A percentile compares a stretch with the other conserved stretches of the same genome.
Conservation (phyloP, 192 early-diverging fungal species). For the Linnemannia schmuckeri region DNA sequence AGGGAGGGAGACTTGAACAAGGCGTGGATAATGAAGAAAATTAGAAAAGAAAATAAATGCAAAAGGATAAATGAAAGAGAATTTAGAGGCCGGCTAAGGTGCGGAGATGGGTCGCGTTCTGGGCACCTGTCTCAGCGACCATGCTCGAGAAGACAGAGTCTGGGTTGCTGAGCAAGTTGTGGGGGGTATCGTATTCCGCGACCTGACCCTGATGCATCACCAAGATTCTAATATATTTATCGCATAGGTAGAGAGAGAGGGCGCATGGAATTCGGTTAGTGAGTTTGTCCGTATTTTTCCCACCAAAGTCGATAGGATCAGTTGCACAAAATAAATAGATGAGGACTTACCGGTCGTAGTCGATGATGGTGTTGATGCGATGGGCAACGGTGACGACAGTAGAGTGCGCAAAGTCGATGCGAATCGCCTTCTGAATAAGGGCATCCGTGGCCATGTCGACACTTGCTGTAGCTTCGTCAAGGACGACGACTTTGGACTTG, state of each 20-base stretch:
- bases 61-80: neutral
- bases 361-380: constrained; percentile 77
- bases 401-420: constrained; percentile 70
- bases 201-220: constrained; percentile 81
- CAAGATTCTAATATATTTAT: constrained; percentile 43
- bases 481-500: constrained; percentile 79
- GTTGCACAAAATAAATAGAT: neutral
- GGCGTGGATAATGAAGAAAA: neutral
- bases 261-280: neutral
- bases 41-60: neutral
- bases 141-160: constrained; percentile 81
- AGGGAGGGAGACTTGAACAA: neutral
- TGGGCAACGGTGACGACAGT: constrained; percentile 84
- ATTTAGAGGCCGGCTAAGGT: constrained; percentile 33
- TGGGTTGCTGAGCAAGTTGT: constrained; percentile 69
- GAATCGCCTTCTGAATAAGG: constrained; percentile 78
- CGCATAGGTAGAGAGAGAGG: neutral
- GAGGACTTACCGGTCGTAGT: constrained; percentile 51
- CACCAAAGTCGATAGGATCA: neutral
- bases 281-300: neutral
- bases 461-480: constrained; percentile 91
- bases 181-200: constrained; percentile 85
- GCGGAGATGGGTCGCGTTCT: constrained; percentile 43
- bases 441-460: constrained; percentile 88
- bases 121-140: constrained; percentile 81